Base-by-base conservation (phyloP, 2,329 filamentous ascomycete species). In the Graphilbum ipis-grandicollis region DNA sequence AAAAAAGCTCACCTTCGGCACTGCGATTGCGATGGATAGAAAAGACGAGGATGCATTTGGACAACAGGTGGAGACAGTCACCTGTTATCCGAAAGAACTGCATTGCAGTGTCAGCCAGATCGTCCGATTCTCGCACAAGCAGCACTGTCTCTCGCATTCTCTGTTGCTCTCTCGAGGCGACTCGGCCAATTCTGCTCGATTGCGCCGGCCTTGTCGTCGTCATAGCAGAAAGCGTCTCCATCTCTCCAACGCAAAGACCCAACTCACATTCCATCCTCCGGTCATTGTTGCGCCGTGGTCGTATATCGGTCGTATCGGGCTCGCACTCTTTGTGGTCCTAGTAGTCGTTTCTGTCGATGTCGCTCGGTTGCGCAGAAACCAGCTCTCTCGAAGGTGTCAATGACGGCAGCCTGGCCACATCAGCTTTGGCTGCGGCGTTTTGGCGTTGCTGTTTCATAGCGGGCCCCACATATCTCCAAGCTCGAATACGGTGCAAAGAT, bases 11-110 rank as follows among this genome's bases (percentile, higher is more conserved):
- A 75, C 78, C 84, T 65, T 93, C 85, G 34, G 85, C 80, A 54
- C 80, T 90, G 52, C 71, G 71, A 53, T 94, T 93, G 46, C 72
- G 71, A 58, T 93, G 84, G 50, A 94, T 93, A 38, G 85, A 76
- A 62, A 77, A 81, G 59, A 94, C 84, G 48, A 94, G 68, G 52
- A 94, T 90, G 55, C 77, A 74, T 68, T 93, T 94, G 39, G 85
- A 90, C 34, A 75, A 65, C 33, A 83, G 72, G 54, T 96, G 88
- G 50, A 80, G 83, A 48, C 88, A 57, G 55, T 96, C 88, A 53
- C 73, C 88, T 49, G 84, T 56, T 50, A 92, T 69, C 50, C 84
- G 81, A 58, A 93, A 73, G 48, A 69, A 44, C 70, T 74, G 41
- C 10, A 28, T 7, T 5, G 5, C 26, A 28, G 14, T 23, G 26